These are phyloP conservation scores for Mycena crocata DNA, from an alignment of 768 basidiomycete species.

Conservation along the genomic window DNA sequence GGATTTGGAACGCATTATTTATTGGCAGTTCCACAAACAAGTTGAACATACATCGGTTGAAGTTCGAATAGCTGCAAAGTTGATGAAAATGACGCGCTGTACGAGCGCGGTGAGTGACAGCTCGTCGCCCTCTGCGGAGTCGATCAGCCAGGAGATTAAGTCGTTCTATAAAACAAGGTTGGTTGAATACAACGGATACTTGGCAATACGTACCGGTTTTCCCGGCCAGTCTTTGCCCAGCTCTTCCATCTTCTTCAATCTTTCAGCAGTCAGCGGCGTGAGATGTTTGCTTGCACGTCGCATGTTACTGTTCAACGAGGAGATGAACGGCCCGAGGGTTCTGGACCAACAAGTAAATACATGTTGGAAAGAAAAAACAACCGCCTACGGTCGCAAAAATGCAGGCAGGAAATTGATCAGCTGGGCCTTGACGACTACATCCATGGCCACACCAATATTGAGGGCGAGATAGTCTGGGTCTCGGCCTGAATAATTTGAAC, in stretches of 20 bases:
- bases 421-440: slow-evolving; percentile 38
- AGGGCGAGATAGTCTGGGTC: slow-evolving; percentile 33
- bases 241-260: slow-evolving; percentile 32
- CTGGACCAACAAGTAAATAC: not conserved
- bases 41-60: slow-evolving; percentile 38
- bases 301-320: slow-evolving; percentile 31
- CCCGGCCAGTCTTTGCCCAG: slow-evolving; percentile 37
- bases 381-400: slow-evolving; percentile 44
- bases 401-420: slow-evolving; percentile 42
- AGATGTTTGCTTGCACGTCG: slow-evolving; percentile 32
- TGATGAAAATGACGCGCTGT: slow-evolving; percentile 42
- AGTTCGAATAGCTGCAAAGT: slow-evolving; percentile 50
- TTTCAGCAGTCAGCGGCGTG: slow-evolving; percentile 32
- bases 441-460: slow-evolving; percentile 40
- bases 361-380: no score
- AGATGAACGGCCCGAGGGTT: slow-evolving; percentile 24
- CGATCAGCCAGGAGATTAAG: slow-evolving; percentile 53
- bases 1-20: not conserved
- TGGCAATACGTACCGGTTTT: slow-evolving; percentile 23
- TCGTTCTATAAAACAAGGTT: slow-evolving; percentile 44
- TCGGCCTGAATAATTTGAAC: slow-evolving; percentile 21
- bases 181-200: not conserved
- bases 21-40: not conserved
- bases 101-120: slow-evolving; percentile 37
- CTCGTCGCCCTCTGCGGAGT: slow-evolving; percentile 41